Evolutionary conservation across 805 yeast genomes (phyloP), one percentile per base, ranked within the genome.

Genomic region (Blastobotrys muscicola): DNA sequence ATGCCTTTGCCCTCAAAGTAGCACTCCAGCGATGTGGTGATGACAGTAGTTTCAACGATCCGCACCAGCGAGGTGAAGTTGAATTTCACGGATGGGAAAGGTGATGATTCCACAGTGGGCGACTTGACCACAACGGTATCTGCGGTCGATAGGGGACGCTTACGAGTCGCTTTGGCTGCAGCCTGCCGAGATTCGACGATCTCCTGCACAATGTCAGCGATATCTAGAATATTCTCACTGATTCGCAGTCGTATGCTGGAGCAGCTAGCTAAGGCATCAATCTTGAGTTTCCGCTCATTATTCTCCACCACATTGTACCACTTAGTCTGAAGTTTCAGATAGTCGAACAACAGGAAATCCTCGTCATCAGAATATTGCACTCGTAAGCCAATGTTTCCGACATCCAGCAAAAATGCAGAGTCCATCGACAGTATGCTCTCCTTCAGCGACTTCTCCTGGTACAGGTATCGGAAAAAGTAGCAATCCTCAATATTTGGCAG

Each of bases 401-500:
- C 42, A 11, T 49, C 54, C 29, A 52, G 34, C 12, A 42, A 34
- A 8, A 48, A 42, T 1, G 38, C 11, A 0, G 52, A 45, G 4
- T 50, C 43, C 34, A 20, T 39, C 14, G 44, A 20, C 6, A 45
- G 38, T 8, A 44, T 12, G 12, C 42, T 45, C 29, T 20, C 53
- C 35, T 23, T 41, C 38, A n/a, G 56, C 53, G 6, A 47, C 5
- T 35, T 38, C 32, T 54, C 54, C n/a, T 57, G 56, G 53, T 81
- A 81, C 2, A 76, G 69, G 48, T 65, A 66, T 29, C 61, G 60
- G 52, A 82, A 77, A 16, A 83, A 67, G 44, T 68, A 75, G 42
- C 79, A 72, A 33, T 72, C 65, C n/a, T 72, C 71, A 15, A 78
- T 72, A 52, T 76, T 75, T 29, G 78, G 69, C 36, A 83, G 80